Base-by-base conservation (phyloP, 2,329 filamentous ascomycete genomes). In the Dothistroma pini region DNA sequence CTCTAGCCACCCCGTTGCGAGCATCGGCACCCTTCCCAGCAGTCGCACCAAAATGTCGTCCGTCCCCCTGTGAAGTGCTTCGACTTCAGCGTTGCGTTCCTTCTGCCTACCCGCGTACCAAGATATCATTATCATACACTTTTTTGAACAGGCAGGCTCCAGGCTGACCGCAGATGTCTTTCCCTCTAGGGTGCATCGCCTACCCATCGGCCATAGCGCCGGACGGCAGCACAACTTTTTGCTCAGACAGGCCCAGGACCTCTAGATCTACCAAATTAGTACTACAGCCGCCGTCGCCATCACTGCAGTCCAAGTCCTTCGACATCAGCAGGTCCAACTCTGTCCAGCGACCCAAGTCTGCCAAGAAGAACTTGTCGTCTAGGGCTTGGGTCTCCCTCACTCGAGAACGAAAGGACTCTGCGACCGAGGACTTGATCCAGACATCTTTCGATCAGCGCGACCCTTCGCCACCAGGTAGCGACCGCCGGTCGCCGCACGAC, bases 121-220 rank as follows among this genome's bases (percentile, higher is more conserved):
- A 56, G 41, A 57, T 58, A 61, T 64, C 54, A 55, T 58, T 66
- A 59, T 62, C 64, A 59, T 58, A 58, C 55, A 56, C 63, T 47
- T 32, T 60, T 53, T 50, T 50, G 61, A 61, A 60, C 66, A 64
- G 63, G 56, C 63, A 49, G 50, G 61, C 64, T 54, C 57, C 66
- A 49, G 55, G 65, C 64, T 70, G 65, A 66, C 68, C 66, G 54
- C 62, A 68, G 59, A 67, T 68, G 62, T 65, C 64, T 61, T 63
- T 66, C 57, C 62, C 65, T 58, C 57, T 66, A 68, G 66, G 66
- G 14, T 58, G 62, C 34, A 63, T 68, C 58, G 66, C 64, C 44
- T 65, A 60, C 56, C 63, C 66, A 61, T 64, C 64, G 59, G 58
- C 54, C 55, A 63, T 61, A 44, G 56, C 56, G 48, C 60, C 60